Conservation (phyloP, 192 early-diverging fungal species). For the Oehlia diaphana region DNA sequence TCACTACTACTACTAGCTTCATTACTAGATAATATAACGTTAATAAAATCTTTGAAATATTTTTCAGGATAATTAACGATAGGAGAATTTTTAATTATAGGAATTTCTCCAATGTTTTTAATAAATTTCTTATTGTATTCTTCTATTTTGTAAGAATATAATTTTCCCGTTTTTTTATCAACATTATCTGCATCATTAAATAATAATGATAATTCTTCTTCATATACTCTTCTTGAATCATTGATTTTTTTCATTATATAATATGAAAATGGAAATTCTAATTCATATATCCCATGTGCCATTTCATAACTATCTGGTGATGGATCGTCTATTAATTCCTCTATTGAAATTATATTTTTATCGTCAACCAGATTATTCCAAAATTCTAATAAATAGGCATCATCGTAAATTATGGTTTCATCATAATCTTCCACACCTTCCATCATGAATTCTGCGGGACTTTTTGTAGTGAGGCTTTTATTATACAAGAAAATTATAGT, state of each 20-base stretch:
- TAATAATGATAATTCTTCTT: background rate
- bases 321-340: conserved; percentile 2
- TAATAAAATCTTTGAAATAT: conserved; percentile 29
- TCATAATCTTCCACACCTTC: too few relatives aligned
- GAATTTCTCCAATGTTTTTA: background rate
- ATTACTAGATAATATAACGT: conserved; percentile 8
- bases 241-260: conserved; percentile 28
- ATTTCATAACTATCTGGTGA: conserved; percentile 26
- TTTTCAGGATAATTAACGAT: background rate
- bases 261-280: conserved; percentile 28
- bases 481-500: conserved; percentile 5
- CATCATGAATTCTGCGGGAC: too few relatives aligned
- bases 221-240: conserved; percentile 13
- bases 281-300: background rate
- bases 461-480: background rate
- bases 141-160: background rate
- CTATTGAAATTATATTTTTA: conserved; percentile 13
- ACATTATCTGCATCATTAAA: background rate
- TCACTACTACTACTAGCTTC: background rate
- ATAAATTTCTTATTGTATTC: conserved; percentile 5
- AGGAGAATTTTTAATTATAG: conserved; percentile 6
- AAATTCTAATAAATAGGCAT: conserved; percentile 1
- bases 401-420: background rate
- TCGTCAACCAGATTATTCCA: conserved; percentile 20
- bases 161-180: conserved; percentile 5